Evolutionary conservation across 192 early-diverging fungal genomes (phyloP).

Genomic region (Lobosporangium transversale): DNA sequence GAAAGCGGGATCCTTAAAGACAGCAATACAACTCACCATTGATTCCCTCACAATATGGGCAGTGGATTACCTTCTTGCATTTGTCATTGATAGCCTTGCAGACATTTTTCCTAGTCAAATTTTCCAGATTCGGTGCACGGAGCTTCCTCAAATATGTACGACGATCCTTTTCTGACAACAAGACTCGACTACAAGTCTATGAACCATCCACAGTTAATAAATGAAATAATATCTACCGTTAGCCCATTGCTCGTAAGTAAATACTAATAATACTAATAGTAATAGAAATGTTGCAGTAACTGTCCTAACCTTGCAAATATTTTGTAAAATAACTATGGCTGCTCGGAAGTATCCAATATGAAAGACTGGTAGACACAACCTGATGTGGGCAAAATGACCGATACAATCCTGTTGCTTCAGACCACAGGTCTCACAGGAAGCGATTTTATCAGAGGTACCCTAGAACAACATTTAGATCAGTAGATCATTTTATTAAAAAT

Average conservation of each 20-base stretch:
- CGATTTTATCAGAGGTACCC: conserved; percentile 87
- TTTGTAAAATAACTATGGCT: conserved; percentile 89
- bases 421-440: conserved; percentile 91
- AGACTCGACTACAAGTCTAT: conserved; percentile 86
- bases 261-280: no score
- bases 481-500: not conserved
- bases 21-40: conserved; percentile 75
- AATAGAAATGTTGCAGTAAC: no score
- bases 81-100: conserved; percentile 84
- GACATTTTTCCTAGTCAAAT: conserved; percentile 76
- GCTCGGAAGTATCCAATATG: conserved; percentile 98
- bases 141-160: conserved; percentile 75
- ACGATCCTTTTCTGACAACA: conserved; percentile 84
- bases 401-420: conserved; percentile 88
- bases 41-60: conserved; percentile 81
- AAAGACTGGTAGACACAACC: conserved; percentile 94
- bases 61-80: conserved; percentile 90
- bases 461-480: no score
- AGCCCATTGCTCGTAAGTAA: no score
- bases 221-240: no score
- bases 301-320: conserved; percentile 91
- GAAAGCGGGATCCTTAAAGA: not conserved
- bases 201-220: no score
- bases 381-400: conserved; percentile 96
- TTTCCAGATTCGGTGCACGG: conserved; percentile 83